Base-by-base conservation (phyloP, 83 land plant species). In the Isoetes engelmannii region DNA sequence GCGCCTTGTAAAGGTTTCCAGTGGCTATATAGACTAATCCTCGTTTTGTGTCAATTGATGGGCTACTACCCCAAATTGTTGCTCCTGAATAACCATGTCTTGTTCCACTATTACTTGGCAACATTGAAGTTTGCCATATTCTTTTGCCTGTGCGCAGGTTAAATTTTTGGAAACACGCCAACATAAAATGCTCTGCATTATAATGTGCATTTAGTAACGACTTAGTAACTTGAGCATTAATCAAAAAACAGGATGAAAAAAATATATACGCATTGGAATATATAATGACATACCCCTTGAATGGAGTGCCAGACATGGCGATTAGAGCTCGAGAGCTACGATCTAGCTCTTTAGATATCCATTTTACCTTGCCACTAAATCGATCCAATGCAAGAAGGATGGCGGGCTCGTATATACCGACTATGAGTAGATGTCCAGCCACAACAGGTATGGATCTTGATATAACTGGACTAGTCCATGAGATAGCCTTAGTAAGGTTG, bases 281-380 rank as follows among this genome's bases (percentile, higher is more conserved):
- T 59, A 10, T 17, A 20, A 47, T n/a, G 13, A 55, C 21, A 7
- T 69, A 73, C 75, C 69, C 69, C 28, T 51, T 55, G 69, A 47
- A 64, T n/a, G 72, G 61, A 19, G 75, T 73, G 6, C 75, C 75
- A 54, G 72, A 65, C 75, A 65, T 65, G 18, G 72, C 63, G 45
- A 73, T 12, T 43, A n/a, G 13, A 9, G 75, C 75, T 7, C 21
- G 42, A 4, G 75, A 59, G 10, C 54, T 44, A 5, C 18, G 9
- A 47, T 73, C 75, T 46, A 73, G 19, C 47, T 28, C 57, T 7
- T 45, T 44, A 17, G 61, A 53, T 12, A 59, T 59, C 75, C 75
- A 73, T 4, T 51, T 59, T 47, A 73, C 48, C 4, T 44, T 19
- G 12, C 75, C 75, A 7, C 41, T 63, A 10, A 17, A 44, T 53